These are phyloP conservation scores for Geum urbanum DNA, from an alignment of 306 rosid genomes.

Conservation along the genomic window DNA sequence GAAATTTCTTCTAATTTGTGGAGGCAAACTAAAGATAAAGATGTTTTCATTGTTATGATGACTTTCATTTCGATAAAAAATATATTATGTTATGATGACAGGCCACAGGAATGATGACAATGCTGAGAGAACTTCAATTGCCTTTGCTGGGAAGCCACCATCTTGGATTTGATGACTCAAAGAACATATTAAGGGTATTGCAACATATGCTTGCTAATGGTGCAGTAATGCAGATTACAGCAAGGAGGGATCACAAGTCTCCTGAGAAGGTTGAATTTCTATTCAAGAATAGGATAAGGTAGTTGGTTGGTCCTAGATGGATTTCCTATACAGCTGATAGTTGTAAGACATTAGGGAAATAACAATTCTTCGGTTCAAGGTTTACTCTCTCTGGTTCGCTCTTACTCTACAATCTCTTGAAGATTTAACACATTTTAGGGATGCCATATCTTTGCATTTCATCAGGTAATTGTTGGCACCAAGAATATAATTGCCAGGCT, in stretches of 20 bases:
- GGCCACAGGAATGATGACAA: conserved; percentile 91
- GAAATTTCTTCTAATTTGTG: background rate
- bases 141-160: conserved; percentile 86
- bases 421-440: background rate
- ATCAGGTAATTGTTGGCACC: background rate
- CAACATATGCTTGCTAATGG: conserved; percentile 82
- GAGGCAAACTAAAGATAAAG: background rate
- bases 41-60: conserved; percentile 19
- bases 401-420: background rate
- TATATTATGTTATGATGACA: conserved; percentile 19
- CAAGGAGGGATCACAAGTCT: conserved; percentile 50
- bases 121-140: conserved; percentile 78
- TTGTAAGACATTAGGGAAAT: background rate
- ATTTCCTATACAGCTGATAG: background rate
- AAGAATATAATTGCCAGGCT: background rate
- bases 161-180: conserved; percentile 91
- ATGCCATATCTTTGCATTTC: conserved; percentile 7
- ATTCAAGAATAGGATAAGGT: conserved; percentile 69
- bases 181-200: conserved; percentile 76
- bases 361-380: conserved; percentile 1
- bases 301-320: conserved; percentile 23
- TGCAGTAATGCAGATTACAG: conserved; percentile 65
- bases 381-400: background rate
- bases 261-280: conserved; percentile 57
- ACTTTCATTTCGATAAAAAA: too few species aligned